phyloP scores from a whole-genome alignment of 768 basidiomycete species.

The Kwoniella europaea region DNA sequence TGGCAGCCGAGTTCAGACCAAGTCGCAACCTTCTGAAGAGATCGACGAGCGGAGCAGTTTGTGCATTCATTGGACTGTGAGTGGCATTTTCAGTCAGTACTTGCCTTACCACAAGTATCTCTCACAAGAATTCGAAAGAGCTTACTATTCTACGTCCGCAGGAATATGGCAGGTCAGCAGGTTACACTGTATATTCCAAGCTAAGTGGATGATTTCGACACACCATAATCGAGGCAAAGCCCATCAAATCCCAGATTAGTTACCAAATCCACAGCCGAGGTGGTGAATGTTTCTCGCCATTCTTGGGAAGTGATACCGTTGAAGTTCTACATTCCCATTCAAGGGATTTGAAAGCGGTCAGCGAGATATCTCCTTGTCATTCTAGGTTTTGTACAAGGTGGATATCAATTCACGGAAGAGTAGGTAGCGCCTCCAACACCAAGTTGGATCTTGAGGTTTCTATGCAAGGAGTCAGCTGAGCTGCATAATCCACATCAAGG shows the following conservation, averaged over 20 bases:
- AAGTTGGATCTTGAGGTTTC: slow-evolving; percentile 66
- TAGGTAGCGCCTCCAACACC: slow-evolving; percentile 83
- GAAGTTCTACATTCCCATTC: slow-evolving; percentile 64
- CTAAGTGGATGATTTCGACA: not conserved
- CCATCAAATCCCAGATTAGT: slow-evolving; percentile 94
- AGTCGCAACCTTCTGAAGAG: slow-evolving; percentile 7
- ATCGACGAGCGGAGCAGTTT: slow-evolving; percentile 8
- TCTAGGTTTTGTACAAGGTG: not conserved
- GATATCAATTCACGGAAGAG: slow-evolving; percentile 23
- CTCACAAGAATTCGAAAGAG: not conserved
- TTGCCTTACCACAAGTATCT: slow-evolving; percentile 15
- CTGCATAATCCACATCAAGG: too few species aligned
- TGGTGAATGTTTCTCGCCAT: slow-evolving; percentile 76
- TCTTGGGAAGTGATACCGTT: slow-evolving; percentile 72
- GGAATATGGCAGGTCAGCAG: not conserved
- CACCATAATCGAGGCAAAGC: slow-evolving; percentile 25
- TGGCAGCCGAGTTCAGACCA: slow-evolving; percentile 2
- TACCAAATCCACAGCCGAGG: slow-evolving; percentile 73
- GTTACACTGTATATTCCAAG: too few species aligned
- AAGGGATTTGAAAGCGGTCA: not conserved
- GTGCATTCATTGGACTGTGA: not conserved
- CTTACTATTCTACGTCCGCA: not conserved
- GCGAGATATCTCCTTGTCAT: not conserved
- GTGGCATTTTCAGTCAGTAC: too few species aligned
- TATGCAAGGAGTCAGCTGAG: slow-evolving; percentile 3